phyloP scores from a whole-genome alignment of 352 stramenopile species.

The Phytopythium ostracodes region DNA sequence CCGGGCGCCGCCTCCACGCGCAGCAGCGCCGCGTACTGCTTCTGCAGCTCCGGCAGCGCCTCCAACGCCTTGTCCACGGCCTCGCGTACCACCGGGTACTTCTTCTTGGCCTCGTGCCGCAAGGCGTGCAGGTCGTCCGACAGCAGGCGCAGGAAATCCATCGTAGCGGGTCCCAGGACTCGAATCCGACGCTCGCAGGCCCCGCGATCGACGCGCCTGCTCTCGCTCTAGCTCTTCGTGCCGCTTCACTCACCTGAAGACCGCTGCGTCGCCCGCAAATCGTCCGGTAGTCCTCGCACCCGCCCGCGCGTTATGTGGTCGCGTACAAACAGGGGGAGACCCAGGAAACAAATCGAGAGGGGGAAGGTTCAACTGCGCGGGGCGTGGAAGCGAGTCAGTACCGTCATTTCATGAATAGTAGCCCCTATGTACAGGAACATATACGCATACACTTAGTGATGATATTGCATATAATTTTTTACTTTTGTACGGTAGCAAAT shows the following conservation, averaged over 20 bases:
- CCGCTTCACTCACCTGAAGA: not conserved
- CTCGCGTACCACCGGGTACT: constrained; percentile 94
- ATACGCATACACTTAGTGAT: too few relatives aligned
- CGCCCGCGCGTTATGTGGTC: not conserved
- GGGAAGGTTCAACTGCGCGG: not conserved
- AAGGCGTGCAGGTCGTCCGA: constrained; percentile 87
- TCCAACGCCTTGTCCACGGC: constrained; percentile 94
- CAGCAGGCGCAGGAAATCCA: constrained; percentile 91
- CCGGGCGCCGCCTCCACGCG: constrained; percentile 77
- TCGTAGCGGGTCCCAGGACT: constrained; percentile 13
- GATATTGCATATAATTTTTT: too few relatives aligned
- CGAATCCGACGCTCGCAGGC: not conserved
- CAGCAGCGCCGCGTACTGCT: constrained; percentile 90
- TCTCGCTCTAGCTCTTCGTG: not conserved
- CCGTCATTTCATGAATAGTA: too few relatives aligned
- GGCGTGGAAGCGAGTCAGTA: too few relatives aligned
- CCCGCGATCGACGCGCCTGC: not conserved
- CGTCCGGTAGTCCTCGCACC: not conserved
- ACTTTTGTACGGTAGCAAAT: too few relatives aligned
- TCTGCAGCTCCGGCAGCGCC: constrained; percentile 91
- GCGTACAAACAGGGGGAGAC: too few relatives aligned
- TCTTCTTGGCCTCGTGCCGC: constrained; percentile 82
- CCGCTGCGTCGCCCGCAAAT: not conserved
- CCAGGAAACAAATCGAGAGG: not conserved
- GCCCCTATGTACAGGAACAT: too few relatives aligned